These are phyloP conservation scores for Schoenoplectus triqueter DNA, from an alignment of 202 grass and related monocot genomes.

Conservation along the genomic window DNA sequence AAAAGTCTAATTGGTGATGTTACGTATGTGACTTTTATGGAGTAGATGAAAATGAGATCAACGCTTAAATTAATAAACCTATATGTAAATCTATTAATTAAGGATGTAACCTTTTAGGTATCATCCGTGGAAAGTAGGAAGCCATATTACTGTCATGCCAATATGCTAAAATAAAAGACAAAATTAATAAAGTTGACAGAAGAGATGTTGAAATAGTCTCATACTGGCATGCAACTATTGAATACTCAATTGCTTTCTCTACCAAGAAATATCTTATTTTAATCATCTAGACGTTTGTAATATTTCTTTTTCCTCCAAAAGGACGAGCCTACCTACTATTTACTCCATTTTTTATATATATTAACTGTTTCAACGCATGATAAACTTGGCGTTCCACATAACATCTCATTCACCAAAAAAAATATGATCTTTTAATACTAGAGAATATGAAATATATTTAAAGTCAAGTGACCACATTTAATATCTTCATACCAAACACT, in stretches of 20 bases:
- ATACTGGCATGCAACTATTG: constrained; percentile 21
- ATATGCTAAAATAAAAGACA: constrained; percentile 21
- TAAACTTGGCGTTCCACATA: background rate
- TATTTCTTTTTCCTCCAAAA: constrained; percentile 8
- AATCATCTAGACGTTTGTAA: background rate
- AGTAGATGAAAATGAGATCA: constrained; percentile 61
- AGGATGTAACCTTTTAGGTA: constrained; percentile 21
- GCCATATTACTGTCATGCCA: constrained; percentile 11
- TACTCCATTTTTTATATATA: constrained; percentile 23
- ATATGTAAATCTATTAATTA: constrained; percentile 1
- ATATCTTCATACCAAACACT: constrained; percentile 28
- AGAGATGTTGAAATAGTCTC: background rate
- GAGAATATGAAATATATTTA: background rate
- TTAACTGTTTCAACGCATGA: constrained; percentile 37
- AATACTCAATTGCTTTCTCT: constrained; percentile 19
- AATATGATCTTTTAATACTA: too few relatives aligned
- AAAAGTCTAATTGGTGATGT: constrained; percentile 57
- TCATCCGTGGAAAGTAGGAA: constrained; percentile 17
- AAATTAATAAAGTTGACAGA: background rate
- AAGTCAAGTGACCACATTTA: constrained; percentile 36
- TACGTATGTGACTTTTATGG: constrained; percentile 55
- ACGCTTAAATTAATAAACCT: constrained; percentile 37
- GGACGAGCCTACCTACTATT: constrained; percentile 21
- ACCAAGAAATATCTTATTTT: constrained; percentile 22
- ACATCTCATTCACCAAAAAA: too few relatives aligned